phyloP scores from a whole-genome alignment of 331 rosid genomes.

The Prunus yedoensis region DNA sequence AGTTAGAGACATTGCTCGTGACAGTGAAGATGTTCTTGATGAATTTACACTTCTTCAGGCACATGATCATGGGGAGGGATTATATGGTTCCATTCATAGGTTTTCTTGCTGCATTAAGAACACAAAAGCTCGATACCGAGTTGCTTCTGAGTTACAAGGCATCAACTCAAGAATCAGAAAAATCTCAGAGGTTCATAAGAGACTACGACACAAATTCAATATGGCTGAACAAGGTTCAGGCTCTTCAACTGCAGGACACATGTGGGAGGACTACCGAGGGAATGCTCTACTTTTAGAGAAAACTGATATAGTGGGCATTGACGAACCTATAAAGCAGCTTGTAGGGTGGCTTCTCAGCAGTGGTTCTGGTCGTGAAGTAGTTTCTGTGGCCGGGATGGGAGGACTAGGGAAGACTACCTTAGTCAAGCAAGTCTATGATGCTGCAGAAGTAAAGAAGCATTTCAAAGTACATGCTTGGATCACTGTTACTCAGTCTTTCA shows the following conservation, averaged over 20 bases:
- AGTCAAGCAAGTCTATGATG: conserved; percentile 26
- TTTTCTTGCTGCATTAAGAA: conserved; percentile 27
- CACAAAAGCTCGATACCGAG: conserved; percentile 25
- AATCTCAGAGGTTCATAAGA: conserved; percentile 15
- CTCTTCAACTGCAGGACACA: not conserved
- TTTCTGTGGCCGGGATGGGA: conserved; percentile 30
- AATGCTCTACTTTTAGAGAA: conserved; percentile 25
- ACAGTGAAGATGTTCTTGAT: conserved; percentile 27
- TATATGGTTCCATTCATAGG: conserved; percentile 1
- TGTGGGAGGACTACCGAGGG: conserved; percentile 8
- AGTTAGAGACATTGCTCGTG: conserved; percentile 29
- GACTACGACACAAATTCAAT: conserved; percentile 18
- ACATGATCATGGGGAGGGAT: conserved; percentile 13
- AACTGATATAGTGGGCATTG: conserved; percentile 22
- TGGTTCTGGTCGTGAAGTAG: conserved; percentile 17
- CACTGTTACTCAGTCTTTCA: conserved; percentile 24
- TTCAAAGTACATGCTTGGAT: conserved; percentile 31
- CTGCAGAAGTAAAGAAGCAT: conserved; percentile 24
- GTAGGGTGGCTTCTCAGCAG: conserved; percentile 18
- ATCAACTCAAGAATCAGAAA: conserved; percentile 27
- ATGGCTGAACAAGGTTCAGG: conserved; percentile 15
- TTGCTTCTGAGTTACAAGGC: conserved; percentile 20
- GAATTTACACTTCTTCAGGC: conserved; percentile 22
- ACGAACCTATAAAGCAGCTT: conserved; percentile 14
- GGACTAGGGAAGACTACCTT: conserved; percentile 35